Conservation (phyloP, 305 asterid genomes). For the Fraxinus greggii region DNA sequence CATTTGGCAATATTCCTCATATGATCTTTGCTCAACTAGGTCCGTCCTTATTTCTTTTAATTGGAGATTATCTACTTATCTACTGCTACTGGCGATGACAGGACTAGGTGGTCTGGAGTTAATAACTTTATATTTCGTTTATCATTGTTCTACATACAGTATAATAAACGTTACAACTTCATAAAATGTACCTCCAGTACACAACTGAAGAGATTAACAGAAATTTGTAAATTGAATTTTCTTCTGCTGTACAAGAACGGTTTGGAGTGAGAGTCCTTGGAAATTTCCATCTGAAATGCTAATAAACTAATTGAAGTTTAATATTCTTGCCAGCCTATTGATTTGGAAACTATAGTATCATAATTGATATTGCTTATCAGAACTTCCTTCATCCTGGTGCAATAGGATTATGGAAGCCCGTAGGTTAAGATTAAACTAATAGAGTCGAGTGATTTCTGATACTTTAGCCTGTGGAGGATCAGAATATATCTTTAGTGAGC, state of each 20-base stretch:
- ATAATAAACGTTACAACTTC: not conserved
- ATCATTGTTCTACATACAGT: not conserved
- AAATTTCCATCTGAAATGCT: not conserved
- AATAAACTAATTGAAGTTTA: not conserved
- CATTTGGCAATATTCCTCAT: not conserved
- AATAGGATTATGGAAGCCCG: not conserved
- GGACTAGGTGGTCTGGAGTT: not conserved
- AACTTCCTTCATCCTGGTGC: not conserved
- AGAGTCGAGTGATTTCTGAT: not conserved
- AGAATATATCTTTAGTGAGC: not conserved
- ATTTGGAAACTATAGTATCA: not conserved
- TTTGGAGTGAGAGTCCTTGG: not conserved
- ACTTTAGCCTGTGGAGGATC: not conserved
- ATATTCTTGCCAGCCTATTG: not conserved
- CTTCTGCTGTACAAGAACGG: not conserved
- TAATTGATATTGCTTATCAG: not conserved
- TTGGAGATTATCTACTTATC: not conserved
- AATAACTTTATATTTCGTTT: not conserved
- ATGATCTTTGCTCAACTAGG: not conserved
- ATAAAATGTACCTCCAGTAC: not conserved
- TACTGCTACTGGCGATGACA: not conserved
- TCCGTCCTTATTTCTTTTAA: not conserved
- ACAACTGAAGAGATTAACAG: not conserved
- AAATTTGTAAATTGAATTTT: not conserved
- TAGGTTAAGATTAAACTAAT: not conserved